Conservation (phyloP, 768 basidiomycete species). For the Agrocybe pediades region DNA sequence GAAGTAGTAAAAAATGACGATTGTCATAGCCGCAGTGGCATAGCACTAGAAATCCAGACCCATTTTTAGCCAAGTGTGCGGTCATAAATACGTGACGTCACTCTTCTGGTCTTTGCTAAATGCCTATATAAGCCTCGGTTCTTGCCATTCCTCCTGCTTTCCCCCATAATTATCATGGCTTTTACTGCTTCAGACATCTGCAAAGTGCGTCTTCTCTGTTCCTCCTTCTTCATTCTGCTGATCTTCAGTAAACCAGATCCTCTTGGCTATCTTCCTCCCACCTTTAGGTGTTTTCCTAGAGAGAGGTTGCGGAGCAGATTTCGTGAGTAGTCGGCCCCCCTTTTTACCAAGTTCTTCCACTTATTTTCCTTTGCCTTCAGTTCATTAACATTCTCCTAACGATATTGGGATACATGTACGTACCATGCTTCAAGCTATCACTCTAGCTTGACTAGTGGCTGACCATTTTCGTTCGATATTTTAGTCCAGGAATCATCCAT, state of each 20-base stretch:
- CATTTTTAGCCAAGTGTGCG: no score
- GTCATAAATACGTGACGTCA: slow-evolving; percentile 4
- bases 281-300: slow-evolving; percentile 90
- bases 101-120: neutral
- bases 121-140: slow-evolving; percentile 5
- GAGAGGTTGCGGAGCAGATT: slow-evolving; percentile 77
- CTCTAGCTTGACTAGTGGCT: neutral
- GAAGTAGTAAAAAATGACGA: neutral
- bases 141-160: neutral
- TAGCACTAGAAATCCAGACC: no score
- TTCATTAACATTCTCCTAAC: slow-evolving; percentile 80
- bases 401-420: slow-evolving; percentile 79
- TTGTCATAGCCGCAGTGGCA: neutral
- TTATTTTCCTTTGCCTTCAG: slow-evolving; percentile 19
- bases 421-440: slow-evolving; percentile 7
- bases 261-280: slow-evolving; percentile 71
- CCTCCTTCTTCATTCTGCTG: slow-evolving; percentile 3
- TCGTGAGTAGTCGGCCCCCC: slow-evolving; percentile 46
- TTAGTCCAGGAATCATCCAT: slow-evolving; percentile 79
- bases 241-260: slow-evolving; percentile 35
- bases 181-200: slow-evolving; percentile 75
- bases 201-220: slow-evolving; percentile 50
- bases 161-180: slow-evolving; percentile 42
- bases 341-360: slow-evolving; percentile 4
- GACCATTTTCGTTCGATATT: slow-evolving; percentile 11